Evolutionary conservation across 805 yeast genomes (phyloP).

Genomic region (Nakazawaea ernobii): DNA sequence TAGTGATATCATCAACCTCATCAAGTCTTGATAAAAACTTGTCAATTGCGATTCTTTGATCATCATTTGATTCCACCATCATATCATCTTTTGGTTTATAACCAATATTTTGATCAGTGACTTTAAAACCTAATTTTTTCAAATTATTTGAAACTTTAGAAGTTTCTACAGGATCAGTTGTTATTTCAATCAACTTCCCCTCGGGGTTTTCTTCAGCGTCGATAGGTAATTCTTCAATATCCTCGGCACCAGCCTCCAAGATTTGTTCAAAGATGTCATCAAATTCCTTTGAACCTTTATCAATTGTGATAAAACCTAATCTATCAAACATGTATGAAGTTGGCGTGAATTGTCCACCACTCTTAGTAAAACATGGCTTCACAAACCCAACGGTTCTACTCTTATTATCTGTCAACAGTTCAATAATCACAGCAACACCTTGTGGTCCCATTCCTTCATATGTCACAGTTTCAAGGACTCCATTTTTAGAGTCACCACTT

Average conservation of each 20-base stretch:
- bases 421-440: conserved; percentile 80
- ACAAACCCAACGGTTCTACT: conserved; percentile 74
- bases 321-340: conserved; percentile 72
- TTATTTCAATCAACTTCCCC: conserved; percentile 36
- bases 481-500: conserved; percentile 36
- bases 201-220: conserved; percentile 34
- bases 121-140: conserved; percentile 45
- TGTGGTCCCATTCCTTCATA: conserved; percentile 95
- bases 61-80: conserved; percentile 49
- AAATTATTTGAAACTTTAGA: conserved; percentile 55
- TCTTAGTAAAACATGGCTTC: conserved; percentile 67
- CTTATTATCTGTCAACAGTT: conserved; percentile 85
- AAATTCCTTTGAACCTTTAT: conserved; percentile 31
- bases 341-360: conserved; percentile 68
- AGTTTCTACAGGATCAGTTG: conserved; percentile 61
- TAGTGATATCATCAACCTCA: conserved; percentile 80
- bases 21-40: conserved; percentile 61
- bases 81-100: conserved; percentile 61
- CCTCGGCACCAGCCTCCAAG: conserved; percentile 76
- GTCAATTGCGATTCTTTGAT: conserved; percentile 42
- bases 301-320: conserved; percentile 65
- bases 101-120: conserved; percentile 68
- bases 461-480: conserved; percentile 45
- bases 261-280: conserved; percentile 73
- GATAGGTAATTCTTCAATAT: conserved; percentile 51